Percentiles rank a stretch among this genome's conserved stretches.
Evolutionary conservation across 2,329 filamentous ascomycete species (phyloP).

Genomic region (Mycosphaerella arachidis): DNA sequence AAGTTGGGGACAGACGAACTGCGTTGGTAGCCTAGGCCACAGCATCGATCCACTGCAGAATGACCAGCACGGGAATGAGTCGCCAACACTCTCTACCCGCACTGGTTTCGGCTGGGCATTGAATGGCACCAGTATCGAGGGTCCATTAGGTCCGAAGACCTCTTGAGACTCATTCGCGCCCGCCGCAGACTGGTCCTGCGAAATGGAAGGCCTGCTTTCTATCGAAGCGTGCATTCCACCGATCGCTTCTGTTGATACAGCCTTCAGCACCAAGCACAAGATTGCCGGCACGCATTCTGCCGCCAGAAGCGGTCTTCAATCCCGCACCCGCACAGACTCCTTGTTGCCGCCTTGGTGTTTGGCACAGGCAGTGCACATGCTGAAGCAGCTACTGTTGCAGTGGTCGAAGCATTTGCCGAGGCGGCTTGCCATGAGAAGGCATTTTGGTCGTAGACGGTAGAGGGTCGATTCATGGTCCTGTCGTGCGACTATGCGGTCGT

Average conservation of each 20-base stretch:
- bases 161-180: too few relatives aligned
- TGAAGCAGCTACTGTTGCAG: background rate
- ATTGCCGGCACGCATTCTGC: too few relatives aligned
- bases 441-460: background rate
- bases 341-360: background rate
- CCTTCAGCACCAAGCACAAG: too few relatives aligned
- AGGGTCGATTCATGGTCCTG: background rate
- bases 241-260: background rate
- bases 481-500: background rate
- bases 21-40: too few relatives aligned
- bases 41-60: background rate
- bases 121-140: slow-evolving; percentile 8
- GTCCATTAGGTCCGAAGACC: too few relatives aligned
- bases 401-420: background rate
- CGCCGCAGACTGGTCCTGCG: background rate
- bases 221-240: background rate
- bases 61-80: background rate
- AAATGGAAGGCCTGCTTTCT: background rate
- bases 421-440: background rate
- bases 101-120: slow-evolving; percentile 31
- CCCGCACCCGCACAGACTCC: too few relatives aligned
- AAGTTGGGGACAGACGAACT: too few relatives aligned
- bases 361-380: background rate
- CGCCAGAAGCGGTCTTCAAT: too few relatives aligned
- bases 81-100: slow-evolving; percentile 22